Evolutionary conservation across 441 rosid genomes (phyloP), one percentile per base, ranked within the genome.

Genomic region (Eutrema salsugineum): DNA sequence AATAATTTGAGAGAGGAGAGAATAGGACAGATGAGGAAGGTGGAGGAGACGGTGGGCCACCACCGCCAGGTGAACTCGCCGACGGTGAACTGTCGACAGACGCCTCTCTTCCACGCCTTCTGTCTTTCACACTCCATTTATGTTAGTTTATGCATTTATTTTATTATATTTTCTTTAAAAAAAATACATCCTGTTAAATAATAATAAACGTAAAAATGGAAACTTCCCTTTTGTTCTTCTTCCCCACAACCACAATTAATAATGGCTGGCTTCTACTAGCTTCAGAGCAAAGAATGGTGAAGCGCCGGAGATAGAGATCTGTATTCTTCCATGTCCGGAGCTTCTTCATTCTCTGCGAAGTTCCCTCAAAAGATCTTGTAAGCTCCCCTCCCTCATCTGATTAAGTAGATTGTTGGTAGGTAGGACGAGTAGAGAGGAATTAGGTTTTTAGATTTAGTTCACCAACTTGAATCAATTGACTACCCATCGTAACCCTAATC

Each of bases 81-180:
- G 78, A 44, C 74, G 78, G 78, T 61, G 70, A 68, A 68, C 58
- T 74, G 73, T 75, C 22, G 46, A 33, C 62, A 17, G 55, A 40
- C 57, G 44, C 35, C 8, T 42, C 70, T 55, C 55, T 0, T 11
- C 57, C 66, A 44, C 66, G 17, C 55, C 11, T 14, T n/a, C 58
- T 58, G 59, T 50, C n/a, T n/a, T n/a, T n/a, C n/a, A n/a, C n/a
- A 56, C 54, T 57, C 42, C 55, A 33, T 32, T 46, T 33, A 7
- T 48, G 1, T 43, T 40, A 20, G n/a, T n/a, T n/a, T n/a, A n/a
- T n/a, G n/a, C n/a, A n/a, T n/a, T n/a, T n/a, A n/a, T n/a, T n/a
- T n/a, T n/a, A n/a, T n/a, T n/a, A n/a, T n/a, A n/a, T n/a, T n/a
- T n/a, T n/a, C n/a, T n/a, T n/a, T n/a, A n/a, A n/a, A n/a, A n/a